A percentile compares a stretch with the other conserved stretches of the same genome.
Evolutionary conservation across 2,329 filamentous ascomycete species (phyloP).

Genomic region (Aspergillus viridinutans): DNA sequence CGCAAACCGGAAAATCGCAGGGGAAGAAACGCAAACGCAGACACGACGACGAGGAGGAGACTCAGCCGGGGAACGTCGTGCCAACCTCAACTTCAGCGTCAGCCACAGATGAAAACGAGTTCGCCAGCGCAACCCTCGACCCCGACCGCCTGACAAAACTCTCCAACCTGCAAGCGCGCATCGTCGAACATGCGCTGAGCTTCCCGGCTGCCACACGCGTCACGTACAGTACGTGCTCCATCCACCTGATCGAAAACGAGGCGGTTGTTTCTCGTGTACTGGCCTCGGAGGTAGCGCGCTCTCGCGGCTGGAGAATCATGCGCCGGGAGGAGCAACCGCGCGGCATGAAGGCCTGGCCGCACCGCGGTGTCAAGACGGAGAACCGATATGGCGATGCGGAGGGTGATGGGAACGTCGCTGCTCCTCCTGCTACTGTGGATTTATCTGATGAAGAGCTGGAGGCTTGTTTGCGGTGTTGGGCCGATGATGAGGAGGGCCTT

Average conservation of each 20-base stretch:
- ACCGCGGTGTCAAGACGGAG: slow-evolving; percentile 55
- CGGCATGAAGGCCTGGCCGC: slow-evolving; percentile 72
- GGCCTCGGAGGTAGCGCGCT: slow-evolving; percentile 59
- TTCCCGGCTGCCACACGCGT: slow-evolving; percentile 73
- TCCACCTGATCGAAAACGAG: slow-evolving; percentile 87
- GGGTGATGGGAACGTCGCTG: slow-evolving; percentile 6
- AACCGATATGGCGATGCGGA: slow-evolving; percentile 3
- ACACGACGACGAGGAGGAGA: slow-evolving; percentile 13
- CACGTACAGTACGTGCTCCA: slow-evolving; percentile 90
- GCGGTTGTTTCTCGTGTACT: slow-evolving; percentile 71
- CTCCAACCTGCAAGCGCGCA: slow-evolving; percentile 73
- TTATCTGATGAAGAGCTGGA: slow-evolving; percentile 54
- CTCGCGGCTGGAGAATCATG: slow-evolving; percentile 74
- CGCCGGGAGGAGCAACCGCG: slow-evolving; percentile 66
- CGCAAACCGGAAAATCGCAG: slow-evolving; percentile 12
- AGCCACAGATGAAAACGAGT: slow-evolving; percentile 35
- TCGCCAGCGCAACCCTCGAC: slow-evolving; percentile 42
- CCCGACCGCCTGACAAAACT: slow-evolving; percentile 66
- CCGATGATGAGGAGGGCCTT: slow-evolving; percentile 74
- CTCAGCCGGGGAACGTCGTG: slow-evolving; percentile 1
- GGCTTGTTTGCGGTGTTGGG: slow-evolving; percentile 75
- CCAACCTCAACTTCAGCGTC: slow-evolving; percentile 15
- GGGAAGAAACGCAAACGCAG: slow-evolving; percentile 45
- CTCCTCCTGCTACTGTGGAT: slow-evolving; percentile 11
- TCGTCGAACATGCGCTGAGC: slow-evolving; percentile 77